Evolutionary conservation across 192 early-diverging fungal genomes (phyloP).

Genomic region (Coemansia sp.): DNA sequence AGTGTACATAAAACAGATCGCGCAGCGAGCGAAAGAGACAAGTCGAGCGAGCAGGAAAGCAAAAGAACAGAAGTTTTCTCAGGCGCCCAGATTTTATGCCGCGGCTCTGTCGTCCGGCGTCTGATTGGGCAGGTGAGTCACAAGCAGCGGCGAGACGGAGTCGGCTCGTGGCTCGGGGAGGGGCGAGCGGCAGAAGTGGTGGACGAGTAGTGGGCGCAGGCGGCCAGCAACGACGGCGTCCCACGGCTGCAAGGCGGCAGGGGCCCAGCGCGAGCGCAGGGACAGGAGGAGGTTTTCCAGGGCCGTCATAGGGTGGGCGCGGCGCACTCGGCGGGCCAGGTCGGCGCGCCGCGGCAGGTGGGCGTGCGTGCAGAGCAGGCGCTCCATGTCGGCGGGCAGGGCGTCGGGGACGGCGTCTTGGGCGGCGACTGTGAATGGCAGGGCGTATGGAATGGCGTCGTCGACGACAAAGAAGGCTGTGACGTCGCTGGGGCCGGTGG

Average conservation of each 20-base stretch:
- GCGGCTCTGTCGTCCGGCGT: background rate
- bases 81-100: background rate
- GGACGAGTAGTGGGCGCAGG: constrained; percentile 28
- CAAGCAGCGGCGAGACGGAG: too few species aligned
- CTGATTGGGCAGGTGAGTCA: constrained; percentile 4
- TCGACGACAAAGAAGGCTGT: constrained; percentile 8
- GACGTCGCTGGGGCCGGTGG: constrained; percentile 46
- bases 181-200: constrained; percentile 23
- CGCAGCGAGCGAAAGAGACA: background rate
- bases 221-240: constrained; percentile 22
- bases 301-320: constrained; percentile 49
- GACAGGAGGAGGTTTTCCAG: constrained; percentile 64
- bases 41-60: background rate
- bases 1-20: constrained; percentile 54
- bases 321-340: constrained; percentile 48
- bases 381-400: constrained; percentile 51
- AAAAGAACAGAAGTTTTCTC: background rate
- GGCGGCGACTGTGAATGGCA: constrained; percentile 38
- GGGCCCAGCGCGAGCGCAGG: constrained; percentile 46
- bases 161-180: too few species aligned
- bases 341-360: constrained; percentile 52
- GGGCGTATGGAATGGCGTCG: constrained; percentile 3
- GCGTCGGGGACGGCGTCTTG: constrained; percentile 45
- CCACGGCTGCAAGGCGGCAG: constrained; percentile 22
- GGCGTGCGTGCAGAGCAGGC: constrained; percentile 58